These are phyloP conservation scores for Trypanosoma brucei DNA, from an alignment of 208 protist species.

Conservation along the genomic window DNA sequence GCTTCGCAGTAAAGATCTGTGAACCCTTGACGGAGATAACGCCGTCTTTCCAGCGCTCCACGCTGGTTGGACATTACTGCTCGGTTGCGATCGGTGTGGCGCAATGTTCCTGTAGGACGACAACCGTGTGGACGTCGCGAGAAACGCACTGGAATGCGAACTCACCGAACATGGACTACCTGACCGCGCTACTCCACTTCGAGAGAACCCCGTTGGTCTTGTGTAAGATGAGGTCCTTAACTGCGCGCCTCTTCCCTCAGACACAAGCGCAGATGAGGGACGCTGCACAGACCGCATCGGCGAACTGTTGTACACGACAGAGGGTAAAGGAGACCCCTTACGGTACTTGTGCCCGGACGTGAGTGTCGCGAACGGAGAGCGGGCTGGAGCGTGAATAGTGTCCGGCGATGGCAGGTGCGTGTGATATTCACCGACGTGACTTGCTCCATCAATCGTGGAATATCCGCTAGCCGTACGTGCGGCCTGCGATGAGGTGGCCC, in stretches of 20 bases:
- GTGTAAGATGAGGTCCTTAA: conserved; percentile 9
- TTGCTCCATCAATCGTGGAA: conserved; percentile 18
- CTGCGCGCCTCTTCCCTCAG: conserved; percentile 11
- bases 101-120: conserved; percentile 58
- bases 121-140: conserved; percentile 11
- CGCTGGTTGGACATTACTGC: conserved; percentile 8
- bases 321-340: conserved; percentile 77
- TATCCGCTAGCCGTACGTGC: conserved; percentile 21
- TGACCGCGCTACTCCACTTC: conserved; percentile 13
- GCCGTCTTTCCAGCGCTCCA: conserved; percentile 13
- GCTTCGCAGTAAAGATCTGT: conserved; percentile 18
- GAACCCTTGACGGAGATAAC: conserved; percentile 9
- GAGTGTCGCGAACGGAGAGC: conserved; percentile 61
- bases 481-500: conserved; percentile 16
- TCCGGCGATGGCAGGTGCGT: conserved; percentile 12
- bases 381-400: conserved; percentile 22
- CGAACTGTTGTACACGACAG: conserved; percentile 37
- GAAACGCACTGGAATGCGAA: neutral
- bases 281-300: conserved; percentile 6
- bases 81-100: conserved; percentile 32
- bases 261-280: neutral
- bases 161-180: conserved; percentile 10
- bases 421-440: conserved; percentile 15
- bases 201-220: conserved; percentile 4
- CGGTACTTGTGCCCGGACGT: conserved; percentile 74